These are phyloP conservation scores for Brassica cretica DNA, from an alignment of 345 rosid genomes.

Conservation along the genomic window DNA sequence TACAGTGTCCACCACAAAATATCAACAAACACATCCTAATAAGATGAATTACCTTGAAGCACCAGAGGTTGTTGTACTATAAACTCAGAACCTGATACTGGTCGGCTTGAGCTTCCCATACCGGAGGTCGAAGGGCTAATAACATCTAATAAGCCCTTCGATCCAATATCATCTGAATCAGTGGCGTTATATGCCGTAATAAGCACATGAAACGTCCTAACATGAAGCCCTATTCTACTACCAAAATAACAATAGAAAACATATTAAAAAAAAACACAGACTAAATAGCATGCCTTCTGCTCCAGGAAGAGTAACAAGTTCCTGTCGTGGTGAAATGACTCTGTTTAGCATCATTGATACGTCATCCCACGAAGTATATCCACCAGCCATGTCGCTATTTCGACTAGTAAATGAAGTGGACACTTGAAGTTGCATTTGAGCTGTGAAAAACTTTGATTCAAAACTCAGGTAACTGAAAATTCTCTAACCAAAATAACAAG, in stretches of 20 bases:
- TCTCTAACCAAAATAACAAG: constrained; percentile 4
- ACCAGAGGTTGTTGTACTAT: constrained; percentile 48
- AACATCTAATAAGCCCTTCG: constrained; percentile 58
- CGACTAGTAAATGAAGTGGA: constrained; percentile 51
- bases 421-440: constrained; percentile 60
- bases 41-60: constrained; percentile 57
- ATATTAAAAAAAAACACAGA: constrained; percentile 18
- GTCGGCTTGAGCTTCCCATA: constrained; percentile 52
- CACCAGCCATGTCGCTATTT: constrained; percentile 52
- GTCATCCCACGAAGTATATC: constrained; percentile 69
- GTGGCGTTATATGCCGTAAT: constrained; percentile 61
- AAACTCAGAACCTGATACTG: constrained; percentile 49
- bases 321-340: constrained; percentile 52
- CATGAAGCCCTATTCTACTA: constrained; percentile 35
- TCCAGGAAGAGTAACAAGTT: constrained; percentile 49
- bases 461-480: not conserved
- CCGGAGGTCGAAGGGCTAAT: constrained; percentile 51
- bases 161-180: constrained; percentile 97
- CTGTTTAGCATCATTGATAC: constrained; percentile 53
- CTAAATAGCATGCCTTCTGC: constrained; percentile 55
- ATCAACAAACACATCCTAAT: not conserved
- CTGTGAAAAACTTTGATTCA: constrained; percentile 35
- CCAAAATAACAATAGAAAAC: constrained; percentile 24
- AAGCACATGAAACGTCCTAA: constrained; percentile 63
- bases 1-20: constrained; percentile 6